phyloP scores from a whole-genome alignment of 352 stramenopile genomes.

The Aphanomyces stellatus region DNA sequence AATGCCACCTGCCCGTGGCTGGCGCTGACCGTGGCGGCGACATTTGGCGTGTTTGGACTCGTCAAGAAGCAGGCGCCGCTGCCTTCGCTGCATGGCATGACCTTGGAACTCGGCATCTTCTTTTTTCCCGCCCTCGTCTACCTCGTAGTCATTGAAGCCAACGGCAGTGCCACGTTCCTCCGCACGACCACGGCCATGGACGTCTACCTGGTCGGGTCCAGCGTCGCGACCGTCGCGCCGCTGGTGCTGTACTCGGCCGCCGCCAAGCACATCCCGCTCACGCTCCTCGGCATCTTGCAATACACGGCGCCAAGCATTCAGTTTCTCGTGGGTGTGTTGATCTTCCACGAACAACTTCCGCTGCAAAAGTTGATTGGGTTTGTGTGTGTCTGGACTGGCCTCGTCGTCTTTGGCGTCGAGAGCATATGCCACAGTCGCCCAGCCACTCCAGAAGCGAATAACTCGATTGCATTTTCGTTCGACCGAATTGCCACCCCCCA shows the following conservation, averaged over 20 bases:
- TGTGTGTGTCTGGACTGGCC: neutral
- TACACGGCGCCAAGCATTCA: conserved; percentile 7
- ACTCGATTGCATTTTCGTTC: no score
- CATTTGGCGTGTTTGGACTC: neutral
- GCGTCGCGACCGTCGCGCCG: neutral
- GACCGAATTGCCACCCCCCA: no score
- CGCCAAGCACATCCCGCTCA: neutral
- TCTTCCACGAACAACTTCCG: conserved; percentile 9
- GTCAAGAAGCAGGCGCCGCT: neutral
- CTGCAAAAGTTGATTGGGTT: neutral
- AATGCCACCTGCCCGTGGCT: neutral
- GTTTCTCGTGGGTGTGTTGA: neutral
- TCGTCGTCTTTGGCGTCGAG: neutral
- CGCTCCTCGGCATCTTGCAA: conserved; percentile 8
- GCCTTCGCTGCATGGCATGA: neutral
- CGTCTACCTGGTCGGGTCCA: neutral
- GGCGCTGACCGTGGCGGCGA: neutral
- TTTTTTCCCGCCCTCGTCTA: neutral
- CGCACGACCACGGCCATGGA: neutral
- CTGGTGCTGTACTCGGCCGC: neutral
- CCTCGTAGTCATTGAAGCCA: neutral
- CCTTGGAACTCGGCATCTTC: neutral
- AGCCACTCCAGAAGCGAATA: no score
- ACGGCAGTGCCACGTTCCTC: neutral
- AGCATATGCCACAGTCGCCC: no score